phyloP scores from a whole-genome alignment of 768 basidiomycete species.

The Psilocybe sp. region DNA sequence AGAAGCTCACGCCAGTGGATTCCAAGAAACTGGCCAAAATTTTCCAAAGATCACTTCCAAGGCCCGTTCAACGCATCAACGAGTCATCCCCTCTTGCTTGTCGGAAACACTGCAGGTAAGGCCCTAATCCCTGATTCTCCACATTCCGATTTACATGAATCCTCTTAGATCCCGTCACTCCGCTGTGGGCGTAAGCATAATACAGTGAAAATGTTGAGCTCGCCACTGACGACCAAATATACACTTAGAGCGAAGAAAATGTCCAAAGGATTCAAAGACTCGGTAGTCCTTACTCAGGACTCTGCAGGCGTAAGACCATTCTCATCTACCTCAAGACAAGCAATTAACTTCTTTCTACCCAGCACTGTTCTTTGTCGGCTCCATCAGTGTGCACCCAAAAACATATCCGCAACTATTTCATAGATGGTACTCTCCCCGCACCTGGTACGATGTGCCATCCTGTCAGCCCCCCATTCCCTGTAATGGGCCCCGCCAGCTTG shows the following conservation, averaged over 20 bases:
- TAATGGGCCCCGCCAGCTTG: too few relatives aligned
- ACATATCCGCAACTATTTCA: slow-evolving; percentile 38
- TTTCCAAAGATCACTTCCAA: not conserved
- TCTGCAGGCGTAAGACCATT: slow-evolving; percentile 32
- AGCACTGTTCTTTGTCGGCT: slow-evolving; percentile 33
- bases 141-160: too few relatives aligned
- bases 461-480: not conserved
- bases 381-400: slow-evolving; percentile 31
- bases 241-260: slow-evolving; percentile 2
- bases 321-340: not conserved
- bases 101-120: slow-evolving; percentile 6
- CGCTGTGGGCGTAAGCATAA: not conserved
- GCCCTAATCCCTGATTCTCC: too few relatives aligned
- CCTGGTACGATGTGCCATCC: slow-evolving; percentile 38
- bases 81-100: slow-evolving; percentile 4
- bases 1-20: not conserved
- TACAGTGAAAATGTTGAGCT: too few relatives aligned
- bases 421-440: slow-evolving; percentile 35
- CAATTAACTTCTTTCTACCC: not conserved
- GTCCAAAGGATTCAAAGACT: slow-evolving; percentile 29
- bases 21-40: not conserved
- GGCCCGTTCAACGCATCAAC: slow-evolving; percentile 2
- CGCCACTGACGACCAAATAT: too few relatives aligned
- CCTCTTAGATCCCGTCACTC: slow-evolving; percentile 4
- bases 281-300: slow-evolving; percentile 38